Conservation (phyloP, 1,139 yeast genomes). For the Blastobotrys illinoisensis region DNA sequence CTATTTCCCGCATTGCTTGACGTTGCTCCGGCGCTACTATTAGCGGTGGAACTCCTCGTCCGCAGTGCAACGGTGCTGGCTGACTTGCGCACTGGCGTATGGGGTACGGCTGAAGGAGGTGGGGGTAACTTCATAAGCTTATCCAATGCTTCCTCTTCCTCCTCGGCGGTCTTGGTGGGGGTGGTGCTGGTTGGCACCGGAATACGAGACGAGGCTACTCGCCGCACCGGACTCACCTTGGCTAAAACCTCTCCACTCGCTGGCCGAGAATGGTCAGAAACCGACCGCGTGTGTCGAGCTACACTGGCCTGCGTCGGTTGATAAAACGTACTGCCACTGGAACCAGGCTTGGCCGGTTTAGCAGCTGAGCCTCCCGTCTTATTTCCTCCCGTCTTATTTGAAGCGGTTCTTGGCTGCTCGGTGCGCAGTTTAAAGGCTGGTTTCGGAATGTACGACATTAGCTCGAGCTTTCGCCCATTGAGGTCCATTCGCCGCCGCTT, state of each 20-base stretch:
- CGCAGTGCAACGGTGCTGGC: neutral
- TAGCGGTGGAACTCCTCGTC: neutral
- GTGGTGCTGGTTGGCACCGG: neutral
- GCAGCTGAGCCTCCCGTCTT: too few relatives aligned
- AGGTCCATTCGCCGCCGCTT: slow-evolving; percentile 16
- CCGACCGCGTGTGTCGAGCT: neutral
- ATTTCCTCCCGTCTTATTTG: too few relatives aligned
- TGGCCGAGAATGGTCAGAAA: too few relatives aligned
- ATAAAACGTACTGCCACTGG: neutral
- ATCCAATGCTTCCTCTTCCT: neutral
- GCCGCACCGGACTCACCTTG: neutral
- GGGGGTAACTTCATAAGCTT: neutral
- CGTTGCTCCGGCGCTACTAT: neutral
- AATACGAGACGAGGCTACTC: neutral
- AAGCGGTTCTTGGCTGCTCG: neutral
- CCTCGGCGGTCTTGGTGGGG: neutral
- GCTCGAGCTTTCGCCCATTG: slow-evolving; percentile 12
- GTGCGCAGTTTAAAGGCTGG: neutral
- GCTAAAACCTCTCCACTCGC: neutral
- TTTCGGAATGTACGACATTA: neutral
- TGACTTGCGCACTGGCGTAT: neutral
- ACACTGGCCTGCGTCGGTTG: neutral
- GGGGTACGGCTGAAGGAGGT: neutral
- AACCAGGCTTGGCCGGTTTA: too few relatives aligned
- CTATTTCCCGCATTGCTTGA: neutral